Percentiles rank a stretch among this genome's conserved stretches.
phyloP scores from a whole-genome alignment of 179 eudicot species.

The Heliamphora pulchella region DNA sequence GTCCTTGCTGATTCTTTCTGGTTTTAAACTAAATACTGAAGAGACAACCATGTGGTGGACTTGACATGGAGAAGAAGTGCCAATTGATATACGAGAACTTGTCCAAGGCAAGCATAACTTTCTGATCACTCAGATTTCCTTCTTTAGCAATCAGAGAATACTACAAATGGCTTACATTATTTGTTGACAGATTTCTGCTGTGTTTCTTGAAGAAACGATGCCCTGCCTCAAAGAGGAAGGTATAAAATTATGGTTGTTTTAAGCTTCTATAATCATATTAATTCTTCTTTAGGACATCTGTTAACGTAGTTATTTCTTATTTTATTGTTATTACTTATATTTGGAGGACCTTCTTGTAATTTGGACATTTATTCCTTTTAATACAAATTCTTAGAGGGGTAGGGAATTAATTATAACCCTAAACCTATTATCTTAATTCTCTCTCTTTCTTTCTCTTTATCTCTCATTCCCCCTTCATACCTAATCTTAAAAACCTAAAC shows the following conservation, averaged over 20 bases:
- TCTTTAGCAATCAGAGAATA: constrained; percentile 1
- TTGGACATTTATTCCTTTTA: too few relatives aligned
- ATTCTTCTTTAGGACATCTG: background rate
- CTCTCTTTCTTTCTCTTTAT: too few relatives aligned
- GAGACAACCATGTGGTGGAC: constrained; percentile 61
- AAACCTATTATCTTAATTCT: too few relatives aligned
- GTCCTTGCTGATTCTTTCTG: constrained; percentile 8
- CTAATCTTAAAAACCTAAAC: too few relatives aligned
- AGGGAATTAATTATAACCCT: too few relatives aligned
- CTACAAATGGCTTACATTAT: background rate
- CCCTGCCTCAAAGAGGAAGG: constrained; percentile 24
- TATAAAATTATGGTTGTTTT: constrained; percentile 10
- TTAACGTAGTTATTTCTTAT: too few relatives aligned
- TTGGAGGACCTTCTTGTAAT: too few relatives aligned
- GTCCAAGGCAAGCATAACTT: constrained; percentile 40
- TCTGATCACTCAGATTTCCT: constrained; percentile 5
- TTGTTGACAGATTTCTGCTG: constrained; percentile 32
- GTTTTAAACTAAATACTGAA: constrained; percentile 21
- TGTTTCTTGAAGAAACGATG: constrained; percentile 25
- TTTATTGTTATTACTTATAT: too few relatives aligned
- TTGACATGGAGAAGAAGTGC: constrained; percentile 53
- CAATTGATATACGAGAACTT: constrained; percentile 52
- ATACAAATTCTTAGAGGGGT: too few relatives aligned
- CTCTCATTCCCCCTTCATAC: too few relatives aligned
- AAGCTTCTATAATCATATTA: background rate